Evolutionary conservation across 2,329 filamentous ascomycete genomes (phyloP).

Genomic region (Colletotrichum trifolii): DNA sequence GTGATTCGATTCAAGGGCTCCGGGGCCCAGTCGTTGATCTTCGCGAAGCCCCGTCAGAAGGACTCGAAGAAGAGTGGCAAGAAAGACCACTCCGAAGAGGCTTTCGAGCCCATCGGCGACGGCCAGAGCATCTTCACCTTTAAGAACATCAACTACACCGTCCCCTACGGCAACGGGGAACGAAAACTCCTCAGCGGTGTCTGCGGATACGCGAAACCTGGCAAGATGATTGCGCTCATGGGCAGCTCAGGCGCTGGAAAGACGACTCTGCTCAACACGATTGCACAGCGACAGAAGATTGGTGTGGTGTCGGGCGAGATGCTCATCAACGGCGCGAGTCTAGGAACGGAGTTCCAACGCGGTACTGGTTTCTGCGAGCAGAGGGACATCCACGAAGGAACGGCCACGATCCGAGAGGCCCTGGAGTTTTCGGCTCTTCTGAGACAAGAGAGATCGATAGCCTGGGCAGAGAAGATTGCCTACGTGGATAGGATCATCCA

Average conservation of each 20-base stretch:
- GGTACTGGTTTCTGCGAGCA: conserved; percentile 77
- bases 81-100: conserved; percentile 45
- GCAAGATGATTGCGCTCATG: conserved; percentile 83
- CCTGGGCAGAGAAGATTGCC: conserved; percentile 70
- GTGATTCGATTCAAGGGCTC: conserved; percentile 65
- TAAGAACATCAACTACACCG: conserved; percentile 77
- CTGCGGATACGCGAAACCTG: conserved; percentile 82
- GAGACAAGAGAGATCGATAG: conserved; percentile 65
- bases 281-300: conserved; percentile 75
- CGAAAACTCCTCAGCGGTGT: conserved; percentile 51
- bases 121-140: conserved; percentile 78
- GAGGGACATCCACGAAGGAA: conserved; percentile 74
- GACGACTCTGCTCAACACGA: conserved; percentile 82
- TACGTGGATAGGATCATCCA: conserved; percentile 76
- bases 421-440: conserved; percentile 75
- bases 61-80: conserved; percentile 39
- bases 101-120: conserved; percentile 59
- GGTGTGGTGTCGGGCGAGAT: conserved; percentile 73
- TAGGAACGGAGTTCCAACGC: conserved; percentile 71
- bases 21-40: conserved; percentile 34
- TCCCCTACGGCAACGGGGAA: conserved; percentile 56
- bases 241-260: conserved; percentile 87
- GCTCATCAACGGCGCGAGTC: conserved; percentile 68
- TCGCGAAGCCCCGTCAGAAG: conserved; percentile 11
- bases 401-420: conserved; percentile 74